Base-by-base conservation (phyloP, 305 asterid species). In the Petunia hybrid region DNA sequence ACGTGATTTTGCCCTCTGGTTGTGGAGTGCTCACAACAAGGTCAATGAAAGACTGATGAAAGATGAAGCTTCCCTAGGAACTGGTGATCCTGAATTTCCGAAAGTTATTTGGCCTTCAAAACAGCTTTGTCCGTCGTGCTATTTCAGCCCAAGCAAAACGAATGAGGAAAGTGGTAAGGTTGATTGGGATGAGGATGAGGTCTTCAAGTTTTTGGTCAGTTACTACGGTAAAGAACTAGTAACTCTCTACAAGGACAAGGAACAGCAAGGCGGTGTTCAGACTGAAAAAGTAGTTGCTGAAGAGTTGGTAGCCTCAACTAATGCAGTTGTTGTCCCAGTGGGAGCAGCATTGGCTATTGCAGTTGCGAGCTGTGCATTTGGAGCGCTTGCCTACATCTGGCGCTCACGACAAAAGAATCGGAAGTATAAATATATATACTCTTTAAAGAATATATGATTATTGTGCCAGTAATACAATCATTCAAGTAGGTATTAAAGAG, bases 281-380 rank as follows among this genome's bases (percentile, higher is more conserved):
- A 64, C 67, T 9, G 68, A 64, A 48, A 67, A 79, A 39, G n/a
- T 85, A 46, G 57, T 73, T 4, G 70, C 76, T 35, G 94, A 93
- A 59, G 94, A 93, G 71, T 41, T 84, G 80, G 76, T 82, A 40
- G 85, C 91, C 57, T 71, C 95, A 14, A 84, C 90, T 55, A 84
- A 90, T 39, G 91, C 94, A 8, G 85, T 92, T 14, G 93, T 88
- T 68, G 97, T 92, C 40, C 98, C 99, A 9, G 91, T 92, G 1
- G 99, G 99, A 36, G 97, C 97, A 13, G 99, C 97, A 2, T 68
- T 93, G 84, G 99, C 95, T 31, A 90, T 95, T 64, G 98, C 97
- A 8, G 88, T 90, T 14, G 97, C 95, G 36, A 95, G 99, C 97
- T 93, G 98, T 82, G 95, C 89, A 53, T 95, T 95, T 3, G 99